Evolutionary conservation across 129 eudicot species (phyloP).

Genomic region (Logfia minima): DNA sequence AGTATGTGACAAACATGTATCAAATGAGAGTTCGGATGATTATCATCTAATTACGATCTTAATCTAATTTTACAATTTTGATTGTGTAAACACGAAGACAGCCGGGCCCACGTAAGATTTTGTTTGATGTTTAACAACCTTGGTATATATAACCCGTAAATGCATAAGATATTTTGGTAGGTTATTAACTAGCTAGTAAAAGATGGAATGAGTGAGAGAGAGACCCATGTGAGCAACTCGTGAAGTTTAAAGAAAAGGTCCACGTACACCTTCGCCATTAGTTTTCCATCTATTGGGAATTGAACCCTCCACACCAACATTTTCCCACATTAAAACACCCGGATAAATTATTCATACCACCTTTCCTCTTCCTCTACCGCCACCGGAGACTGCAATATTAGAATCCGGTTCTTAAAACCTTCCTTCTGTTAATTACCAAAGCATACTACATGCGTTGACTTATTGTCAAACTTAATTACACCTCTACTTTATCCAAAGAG

Average conservation of each 20-base stretch:
- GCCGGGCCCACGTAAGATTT: too few relatives aligned
- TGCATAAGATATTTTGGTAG: background rate
- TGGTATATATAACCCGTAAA: background rate
- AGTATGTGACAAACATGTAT: too few relatives aligned
- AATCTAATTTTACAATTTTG: too few relatives aligned
- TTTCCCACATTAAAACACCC: background rate
- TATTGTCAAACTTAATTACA: too few relatives aligned
- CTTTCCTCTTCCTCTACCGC: background rate
- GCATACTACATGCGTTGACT: too few relatives aligned
- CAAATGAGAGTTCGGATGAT: too few relatives aligned
- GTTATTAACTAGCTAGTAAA: background rate
- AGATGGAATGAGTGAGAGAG: background rate
- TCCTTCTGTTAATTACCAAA: background rate
- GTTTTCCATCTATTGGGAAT: background rate
- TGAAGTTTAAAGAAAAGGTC: constrained; percentile 3
- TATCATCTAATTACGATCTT: too few relatives aligned
- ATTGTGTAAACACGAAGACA: too few relatives aligned
- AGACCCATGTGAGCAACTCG: constrained; percentile 35
- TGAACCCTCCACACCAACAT: background rate
- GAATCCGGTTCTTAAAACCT: background rate
- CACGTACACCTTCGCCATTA: background rate
- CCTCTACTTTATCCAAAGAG: too few relatives aligned
- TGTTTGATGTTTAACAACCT: too few relatives aligned
- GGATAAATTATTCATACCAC: background rate
- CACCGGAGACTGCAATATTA: background rate